Evolutionary conservation across 495 filamentous ascomycete genomes (phyloP), one percentile per base, ranked within the genome.

Genomic region (Aeminium ludgeri): DNA sequence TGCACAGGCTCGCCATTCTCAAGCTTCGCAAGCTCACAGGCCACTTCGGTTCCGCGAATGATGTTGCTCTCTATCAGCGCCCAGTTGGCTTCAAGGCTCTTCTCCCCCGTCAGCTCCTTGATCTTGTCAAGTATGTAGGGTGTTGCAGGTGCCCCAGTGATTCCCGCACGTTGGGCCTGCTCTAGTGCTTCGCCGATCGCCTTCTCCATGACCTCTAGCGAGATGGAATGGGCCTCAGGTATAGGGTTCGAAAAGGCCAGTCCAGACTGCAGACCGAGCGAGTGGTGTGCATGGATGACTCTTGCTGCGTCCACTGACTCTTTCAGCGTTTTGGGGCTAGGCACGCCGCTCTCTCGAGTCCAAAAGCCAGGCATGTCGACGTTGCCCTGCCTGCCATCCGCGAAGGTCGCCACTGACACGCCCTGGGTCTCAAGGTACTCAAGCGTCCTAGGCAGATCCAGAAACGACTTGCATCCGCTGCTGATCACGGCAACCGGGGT

Each of bases 351-450:
- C 20, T 94, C 83, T 16, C 85, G 65, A 3, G 76, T 77, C 69
- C 78, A 97, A 57, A 97, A 97, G 2, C 80, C 81, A 1, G 89
- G 89, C 48, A 93, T 81, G 53, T 89, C 79, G 15, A 92, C 69
- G 23, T 57, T 49, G 1, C 72, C 72, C 30, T 61, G 59, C 29
- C 76, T 67, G 5, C 76, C 80, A 61, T 91, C 82, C 2, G 83
- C 75, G 66, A 95, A 97, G 0, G 89, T 94, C 16, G 74, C 75
- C 4, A 93, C 85, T 35, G 74, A 67, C 20, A 80, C 85, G 5
- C 89, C 89, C 56, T 93, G 81, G 0, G 89, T 97, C 59, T 97
- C 89, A 13, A 97, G 70, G 49, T 82, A 93, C 62, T 97, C 89
- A 1, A 97, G 66, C 1, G 89, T 97, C 40, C 80, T 67, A 6